These are phyloP conservation scores for Phytophthora quininea DNA, from an alignment of 352 stramenopile species.

Conservation along the genomic window DNA sequence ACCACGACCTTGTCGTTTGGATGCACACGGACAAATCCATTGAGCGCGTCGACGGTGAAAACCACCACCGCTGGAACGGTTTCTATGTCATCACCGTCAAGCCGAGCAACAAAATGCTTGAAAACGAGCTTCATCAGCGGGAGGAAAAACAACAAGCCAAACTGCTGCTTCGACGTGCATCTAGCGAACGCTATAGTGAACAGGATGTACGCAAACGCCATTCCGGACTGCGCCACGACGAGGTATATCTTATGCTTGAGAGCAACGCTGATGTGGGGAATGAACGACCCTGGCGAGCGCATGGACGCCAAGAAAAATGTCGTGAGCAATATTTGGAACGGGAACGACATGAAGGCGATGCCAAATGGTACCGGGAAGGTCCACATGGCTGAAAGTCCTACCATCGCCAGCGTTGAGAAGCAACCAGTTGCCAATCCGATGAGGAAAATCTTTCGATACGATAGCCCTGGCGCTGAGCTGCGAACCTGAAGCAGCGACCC, in stretches of 20 bases:
- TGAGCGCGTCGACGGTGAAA: constrained; percentile 25
- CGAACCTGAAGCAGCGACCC: neutral
- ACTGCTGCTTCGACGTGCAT: neutral
- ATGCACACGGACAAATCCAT: constrained; percentile 11
- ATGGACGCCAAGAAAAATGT: neutral
- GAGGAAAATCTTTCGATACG: neutral
- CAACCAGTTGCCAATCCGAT: neutral
- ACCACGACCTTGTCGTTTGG: constrained; percentile 1
- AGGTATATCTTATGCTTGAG: neutral
- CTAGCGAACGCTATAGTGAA: constrained; percentile 14
- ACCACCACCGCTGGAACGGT: constrained; percentile 16
- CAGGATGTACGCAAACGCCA: constrained; percentile 10
- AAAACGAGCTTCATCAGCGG: constrained; percentile 9
- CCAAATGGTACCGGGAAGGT: neutral
- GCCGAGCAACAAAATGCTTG: constrained; percentile 12
- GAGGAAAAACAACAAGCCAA: constrained; percentile 7
- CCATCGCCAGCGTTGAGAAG: neutral
- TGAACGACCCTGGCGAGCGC: neutral
- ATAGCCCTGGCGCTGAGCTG: neutral
- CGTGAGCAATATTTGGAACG: neutral
- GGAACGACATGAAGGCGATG: neutral
- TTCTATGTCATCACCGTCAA: constrained; percentile 8
- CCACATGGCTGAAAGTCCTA: neutral
- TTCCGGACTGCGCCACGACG: neutral
- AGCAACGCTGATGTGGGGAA: neutral